phyloP scores from a whole-genome alignment of 495 filamentous ascomycete genomes.

The Podospora sp. region DNA sequence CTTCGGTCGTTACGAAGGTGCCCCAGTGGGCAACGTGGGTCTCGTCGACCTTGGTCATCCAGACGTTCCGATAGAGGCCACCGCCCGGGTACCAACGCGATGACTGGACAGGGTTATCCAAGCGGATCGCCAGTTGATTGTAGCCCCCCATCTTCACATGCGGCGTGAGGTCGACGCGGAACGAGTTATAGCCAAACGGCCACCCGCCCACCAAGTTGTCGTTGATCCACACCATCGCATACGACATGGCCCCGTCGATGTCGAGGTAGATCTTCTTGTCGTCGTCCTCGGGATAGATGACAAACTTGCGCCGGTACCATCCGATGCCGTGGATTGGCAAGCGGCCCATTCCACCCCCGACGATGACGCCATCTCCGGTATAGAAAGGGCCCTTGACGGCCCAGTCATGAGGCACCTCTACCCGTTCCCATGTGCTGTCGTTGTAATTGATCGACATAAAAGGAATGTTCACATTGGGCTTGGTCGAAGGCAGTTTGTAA shows the following conservation, averaged over 20 bases:
- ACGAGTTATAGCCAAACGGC: conserved; percentile 55
- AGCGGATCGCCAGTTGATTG: conserved; percentile 51
- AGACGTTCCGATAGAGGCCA: conserved; percentile 55
- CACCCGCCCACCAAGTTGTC: conserved; percentile 52
- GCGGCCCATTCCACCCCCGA: conserved; percentile 61
- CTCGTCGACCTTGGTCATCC: conserved; percentile 48
- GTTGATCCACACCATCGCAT: conserved; percentile 54
- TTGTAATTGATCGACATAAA: conserved; percentile 21
- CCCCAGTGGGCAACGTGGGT: conserved; percentile 49
- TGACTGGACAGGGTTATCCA: conserved; percentile 48
- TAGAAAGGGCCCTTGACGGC: conserved; percentile 53
- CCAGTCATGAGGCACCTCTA: conserved; percentile 50
- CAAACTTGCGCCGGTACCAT: conserved; percentile 52
- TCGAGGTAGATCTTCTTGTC: conserved; percentile 49
- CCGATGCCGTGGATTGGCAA: conserved; percentile 53
- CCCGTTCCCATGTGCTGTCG: conserved; percentile 26
- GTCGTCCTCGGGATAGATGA: conserved; percentile 30
- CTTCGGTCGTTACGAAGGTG: conserved; percentile 46
- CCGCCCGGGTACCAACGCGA: conserved; percentile 57
- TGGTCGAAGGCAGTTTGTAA: conserved; percentile 8
- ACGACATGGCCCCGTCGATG: conserved; percentile 55
- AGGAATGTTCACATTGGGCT: conserved; percentile 1
- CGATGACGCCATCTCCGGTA: conserved; percentile 38
- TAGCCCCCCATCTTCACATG: conserved; percentile 40
- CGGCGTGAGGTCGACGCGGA: conserved; percentile 51